Base-by-base conservation (phyloP, 305 asterid species). In the Rubia peregrina region DNA sequence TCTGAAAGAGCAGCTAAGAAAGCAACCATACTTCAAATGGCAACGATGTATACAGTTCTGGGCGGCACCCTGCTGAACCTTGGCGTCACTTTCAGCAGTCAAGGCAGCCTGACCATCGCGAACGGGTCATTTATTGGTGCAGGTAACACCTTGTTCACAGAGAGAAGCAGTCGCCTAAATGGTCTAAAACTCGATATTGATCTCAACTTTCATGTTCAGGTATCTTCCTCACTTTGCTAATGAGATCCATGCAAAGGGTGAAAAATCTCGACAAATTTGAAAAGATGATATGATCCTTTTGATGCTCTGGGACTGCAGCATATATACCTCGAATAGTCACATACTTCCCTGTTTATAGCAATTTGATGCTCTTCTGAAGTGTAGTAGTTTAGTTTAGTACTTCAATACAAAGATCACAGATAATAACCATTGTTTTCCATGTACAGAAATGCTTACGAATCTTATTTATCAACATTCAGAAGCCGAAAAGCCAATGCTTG, bases 1-100 rank as follows among this genome's bases (percentile, higher is more conserved):
- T 92, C 98, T 0, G 98, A 92, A 80, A 87, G 98, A 85, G 98
- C 98, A 42, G 97, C 98, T 44, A 76, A 91, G 61, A 90, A 87
- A 79, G 98, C 96, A 42, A 86, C 80, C 55, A 74, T 92, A 77
- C 84, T 92, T 44, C 98, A 92, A 71, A 92, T 90, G 97, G 98
- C 96, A 49, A 92, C 97, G 11, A 86, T 90, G 66, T 86, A 92
- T 65, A 84, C 97, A 63, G 92, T 92, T 77, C 70, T 83, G 8
- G 88, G 97, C 2, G 90, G 98, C 21, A 86, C 88, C 76, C 92
- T 92, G 69, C 16, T 90, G 44, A 90, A 92, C 77, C 73, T 92
- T 42, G 97, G 96, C 8, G 79, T 89, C 63, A 77, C 89, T 11
- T 80, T 89, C 74, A 81, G 77, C 81, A 80, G 69, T 72, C 92